Conservation (phyloP, 176 grass and related monocot species). For the Zea luxurians region DNA sequence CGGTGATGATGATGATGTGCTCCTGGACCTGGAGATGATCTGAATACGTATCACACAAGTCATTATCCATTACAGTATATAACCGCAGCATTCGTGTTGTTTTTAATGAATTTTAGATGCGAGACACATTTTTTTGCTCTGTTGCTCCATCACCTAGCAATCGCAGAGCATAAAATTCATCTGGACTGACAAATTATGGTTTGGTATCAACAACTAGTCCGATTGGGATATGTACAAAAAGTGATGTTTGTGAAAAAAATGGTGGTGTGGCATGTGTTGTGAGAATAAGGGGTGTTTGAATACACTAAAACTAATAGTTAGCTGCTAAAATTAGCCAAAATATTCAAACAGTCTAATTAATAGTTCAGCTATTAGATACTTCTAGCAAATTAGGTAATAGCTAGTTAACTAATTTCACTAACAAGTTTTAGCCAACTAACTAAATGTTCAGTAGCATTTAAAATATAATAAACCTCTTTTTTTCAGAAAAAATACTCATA, state of each 20-base stretch:
- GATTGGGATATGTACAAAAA: too few species aligned
- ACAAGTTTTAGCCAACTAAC: too few species aligned
- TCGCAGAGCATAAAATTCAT: not conserved
- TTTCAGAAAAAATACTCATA: not conserved
- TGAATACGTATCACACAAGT: not conserved
- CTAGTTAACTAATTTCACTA: too few species aligned
- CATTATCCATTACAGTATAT: not conserved
- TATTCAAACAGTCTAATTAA: too few species aligned
- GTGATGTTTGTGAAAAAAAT: too few species aligned
- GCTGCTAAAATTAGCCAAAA: too few species aligned
- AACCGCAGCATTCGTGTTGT: not conserved
- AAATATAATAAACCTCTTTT: not conserved
- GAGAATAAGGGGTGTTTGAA: too few species aligned
- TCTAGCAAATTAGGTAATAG: too few species aligned
- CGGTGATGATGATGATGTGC: constrained; percentile 33
- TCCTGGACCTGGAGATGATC: not conserved
- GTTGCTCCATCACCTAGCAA: not conserved
- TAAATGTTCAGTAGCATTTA: not conserved
- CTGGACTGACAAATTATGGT: not conserved
- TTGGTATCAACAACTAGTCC: too few species aligned
- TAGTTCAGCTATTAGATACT: too few species aligned
- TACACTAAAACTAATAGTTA: too few species aligned
- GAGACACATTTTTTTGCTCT: not conserved
- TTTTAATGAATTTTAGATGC: not conserved
- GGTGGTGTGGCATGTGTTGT: not conserved